phyloP scores from a whole-genome alignment of 2,329 filamentous ascomycete genomes.

The Colletotrichum liaoningense region DNA sequence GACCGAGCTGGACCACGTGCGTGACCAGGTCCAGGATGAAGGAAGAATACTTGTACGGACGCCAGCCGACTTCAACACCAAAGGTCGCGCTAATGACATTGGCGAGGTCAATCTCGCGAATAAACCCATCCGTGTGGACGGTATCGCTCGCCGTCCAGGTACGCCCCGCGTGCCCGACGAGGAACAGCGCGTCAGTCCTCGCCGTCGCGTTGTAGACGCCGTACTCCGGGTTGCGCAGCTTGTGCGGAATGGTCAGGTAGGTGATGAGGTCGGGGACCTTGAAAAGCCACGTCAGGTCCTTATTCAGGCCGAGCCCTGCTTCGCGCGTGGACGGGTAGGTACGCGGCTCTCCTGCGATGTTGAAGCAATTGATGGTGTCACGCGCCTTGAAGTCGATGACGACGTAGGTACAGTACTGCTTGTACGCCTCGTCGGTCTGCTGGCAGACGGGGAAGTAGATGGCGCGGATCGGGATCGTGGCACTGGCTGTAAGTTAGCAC shows the following conservation, averaged over 20 bases:
- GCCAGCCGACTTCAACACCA: neutral
- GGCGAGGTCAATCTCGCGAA: neutral
- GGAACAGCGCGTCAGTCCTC: neutral
- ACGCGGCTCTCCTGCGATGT: neutral
- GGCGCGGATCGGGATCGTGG: neutral
- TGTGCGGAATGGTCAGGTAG: neutral
- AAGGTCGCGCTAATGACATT: neutral
- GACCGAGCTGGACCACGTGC: neutral
- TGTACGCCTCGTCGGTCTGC: neutral
- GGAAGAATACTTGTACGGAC: neutral
- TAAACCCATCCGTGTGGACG: neutral
- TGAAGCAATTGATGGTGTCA: neutral
- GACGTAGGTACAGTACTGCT: neutral
- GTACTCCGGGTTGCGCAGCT: neutral
- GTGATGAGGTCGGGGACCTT: neutral
- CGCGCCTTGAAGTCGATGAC: neutral
- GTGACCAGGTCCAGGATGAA: neutral
- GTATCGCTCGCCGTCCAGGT: no score
- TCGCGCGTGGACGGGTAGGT: neutral
- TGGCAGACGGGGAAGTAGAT: neutral
- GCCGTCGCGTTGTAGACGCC: neutral
- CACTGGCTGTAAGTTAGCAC: no score
- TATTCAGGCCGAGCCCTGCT: neutral
- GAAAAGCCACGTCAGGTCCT: neutral
- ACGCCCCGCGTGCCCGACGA: neutral